Base-by-base conservation (phyloP, 1,139 yeast species). In the Yamadazyma atmosphaerica region DNA sequence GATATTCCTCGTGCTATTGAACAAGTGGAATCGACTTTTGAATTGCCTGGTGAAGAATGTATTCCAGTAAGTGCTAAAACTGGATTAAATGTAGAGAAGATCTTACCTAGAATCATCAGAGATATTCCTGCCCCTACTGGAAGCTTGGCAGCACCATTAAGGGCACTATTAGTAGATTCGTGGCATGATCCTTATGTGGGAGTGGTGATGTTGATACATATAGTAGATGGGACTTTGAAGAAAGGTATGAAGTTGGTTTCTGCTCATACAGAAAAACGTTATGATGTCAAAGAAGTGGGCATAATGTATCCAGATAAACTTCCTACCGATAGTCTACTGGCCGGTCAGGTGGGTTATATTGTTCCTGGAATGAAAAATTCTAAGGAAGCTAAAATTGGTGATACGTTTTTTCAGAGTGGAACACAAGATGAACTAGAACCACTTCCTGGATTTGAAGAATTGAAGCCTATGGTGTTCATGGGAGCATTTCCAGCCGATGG, bases 401-500 rank as follows among this genome's bases (percentile, higher is more conserved):
- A 92, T 57, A 92, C 98, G 0, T 77, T 88, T 47, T 79, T 81
- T 74, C 82, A 79, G 41, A 68, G 72, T n/a, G 87, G 86, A 2
- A 72, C 77, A 21, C 77, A 72, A 38, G 75, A 73, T 33, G 72
- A 72, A 0, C 79, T 86, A 1, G 86, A 81, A 42, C 83, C 96
- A 1, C 68, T 92, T 21, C 96, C 96, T 0, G 98, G 98, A 0
- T 92, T 92, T 60, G 97, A 90, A 60, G 97, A 88, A 51, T 90
- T 95, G 1, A 90, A 92, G 58, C 97, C 98, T 1, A 92, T 92
- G 98, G 98, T 92, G 5, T 92, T 90, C 60, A 95, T 92, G 32
- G 98, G 98, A 7, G 98, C 98, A 0, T 92, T 89, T 53, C 98
- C 98, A 0, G 94, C 96, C 0, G 96, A 90, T 56, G 96, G 96